Evolutionary conservation across 2,329 filamentous ascomycete species (phyloP), one percentile per base, ranked within the genome.

Genomic region (Fusarium drepaniforme): DNA sequence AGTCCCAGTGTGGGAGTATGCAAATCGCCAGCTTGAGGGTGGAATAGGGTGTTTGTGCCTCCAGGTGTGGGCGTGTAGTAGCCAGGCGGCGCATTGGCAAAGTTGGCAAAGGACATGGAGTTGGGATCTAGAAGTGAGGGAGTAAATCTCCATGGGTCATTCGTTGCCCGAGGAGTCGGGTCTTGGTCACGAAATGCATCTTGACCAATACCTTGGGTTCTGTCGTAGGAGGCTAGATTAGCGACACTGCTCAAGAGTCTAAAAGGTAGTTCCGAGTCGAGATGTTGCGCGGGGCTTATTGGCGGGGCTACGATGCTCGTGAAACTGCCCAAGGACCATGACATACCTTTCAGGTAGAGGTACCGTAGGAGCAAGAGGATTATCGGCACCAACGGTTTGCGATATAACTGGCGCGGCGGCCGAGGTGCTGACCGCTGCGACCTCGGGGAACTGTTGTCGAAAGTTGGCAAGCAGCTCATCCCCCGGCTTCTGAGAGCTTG

Each of bases 21-120:
- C 66, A 98, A 87, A 83, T 98, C 95, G 61, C 94, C 94, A 42
- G 94, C 93, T 82, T 96, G 94, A 62, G 89, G 91, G 81, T 97
- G 94, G 80, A 95, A 97, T 75, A 96, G 84, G 21, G 93, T 93
- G 80, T 93, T 94, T 73, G 92, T 93, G 56, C 93, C 93, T 73
- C 93, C 94, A 3, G 95, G 93, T 2, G 94, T 97, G 3, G 96
- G 94, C 9, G 95, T 96, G 84, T 97, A 98, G 83, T 97, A 97
- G 16, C 93, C 94, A 18, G 93, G 90, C 56, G 93, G 90, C 74
- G 96, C 93, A 83, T 94, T 94, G 74, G 93, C 91, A 80, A 97
- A 96, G 66, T 89, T 88, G 70, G 91, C 89, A 83, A 98, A 98
- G 28, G 91, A 90, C 82, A 94, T 94, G 35, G 94, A 93, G 82